These are phyloP conservation scores for Diaporthe helianthi DNA, from an alignment of 2,329 filamentous ascomycete genomes.

Conservation along the genomic window DNA sequence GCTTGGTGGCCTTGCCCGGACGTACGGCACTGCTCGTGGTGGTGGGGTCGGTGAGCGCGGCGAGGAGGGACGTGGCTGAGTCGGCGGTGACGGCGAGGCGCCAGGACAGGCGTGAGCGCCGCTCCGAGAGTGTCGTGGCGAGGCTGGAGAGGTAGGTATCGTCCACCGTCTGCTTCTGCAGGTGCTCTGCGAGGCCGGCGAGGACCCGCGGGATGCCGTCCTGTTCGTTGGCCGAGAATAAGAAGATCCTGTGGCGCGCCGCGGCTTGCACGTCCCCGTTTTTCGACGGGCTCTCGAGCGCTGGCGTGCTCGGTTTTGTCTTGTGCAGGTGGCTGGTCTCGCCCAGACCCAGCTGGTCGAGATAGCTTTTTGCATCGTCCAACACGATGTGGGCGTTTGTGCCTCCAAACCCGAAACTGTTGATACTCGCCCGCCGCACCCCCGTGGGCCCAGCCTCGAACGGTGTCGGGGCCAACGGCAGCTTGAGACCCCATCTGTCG, in stretches of 20 bases:
- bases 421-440: conserved; percentile 41
- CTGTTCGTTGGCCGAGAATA: conserved; percentile 27
- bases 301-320: conserved; percentile 6
- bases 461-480: conserved; percentile 32
- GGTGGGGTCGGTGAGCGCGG: conserved; percentile 13
- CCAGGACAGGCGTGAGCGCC: conserved; percentile 29
- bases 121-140: conserved; percentile 30
- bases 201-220: conserved; percentile 28
- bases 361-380: conserved; percentile 36
- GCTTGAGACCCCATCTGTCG: conserved; percentile 31
- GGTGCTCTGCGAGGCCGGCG: conserved; percentile 17
- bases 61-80: conserved; percentile 15
- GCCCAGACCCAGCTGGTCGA: conserved; percentile 11
- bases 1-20: conserved; percentile 15
- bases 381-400: conserved; percentile 53
- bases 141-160: conserved; percentile 28
- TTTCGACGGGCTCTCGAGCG: not conserved
- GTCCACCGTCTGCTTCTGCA: conserved; percentile 24
- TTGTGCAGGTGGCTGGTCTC: not conserved
- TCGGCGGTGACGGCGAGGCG: conserved; percentile 28
- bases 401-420: conserved; percentile 55
- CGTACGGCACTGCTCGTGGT: conserved; percentile 19
- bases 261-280: not conserved
- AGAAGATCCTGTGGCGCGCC: conserved; percentile 26
- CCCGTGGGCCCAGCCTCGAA: conserved; percentile 34